Conservation (phyloP, 768 basidiomycete genomes). For the Suillus variegatus region DNA sequence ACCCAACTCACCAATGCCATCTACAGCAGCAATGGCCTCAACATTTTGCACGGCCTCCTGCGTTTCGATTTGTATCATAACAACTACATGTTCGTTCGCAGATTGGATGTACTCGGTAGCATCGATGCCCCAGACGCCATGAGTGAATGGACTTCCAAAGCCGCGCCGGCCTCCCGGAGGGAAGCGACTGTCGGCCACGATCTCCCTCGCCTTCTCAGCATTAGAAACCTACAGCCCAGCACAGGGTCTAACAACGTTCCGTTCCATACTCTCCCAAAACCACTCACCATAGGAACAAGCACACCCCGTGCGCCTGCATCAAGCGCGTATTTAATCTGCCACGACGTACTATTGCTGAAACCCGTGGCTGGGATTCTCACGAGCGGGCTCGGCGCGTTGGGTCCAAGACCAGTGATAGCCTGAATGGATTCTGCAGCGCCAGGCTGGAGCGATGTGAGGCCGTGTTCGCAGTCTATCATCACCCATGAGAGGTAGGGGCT, state of each 20-base stretch:
- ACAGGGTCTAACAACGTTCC: background rate
- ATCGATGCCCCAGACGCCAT: conserved; percentile 55
- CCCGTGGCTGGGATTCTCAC: conserved; percentile 70
- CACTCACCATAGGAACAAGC: conserved; percentile 64
- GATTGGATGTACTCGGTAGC: conserved; percentile 49
- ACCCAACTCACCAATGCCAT: conserved; percentile 53
- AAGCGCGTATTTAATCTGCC: conserved; percentile 74
- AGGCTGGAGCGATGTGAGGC: conserved; percentile 54
- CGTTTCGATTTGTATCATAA: conserved; percentile 72
- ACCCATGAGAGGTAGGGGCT: conserved; percentile 63
- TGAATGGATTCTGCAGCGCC: conserved; percentile 57
- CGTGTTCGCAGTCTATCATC: conserved; percentile 69
- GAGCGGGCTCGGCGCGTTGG: conserved; percentile 50
- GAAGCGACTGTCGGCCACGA: conserved; percentile 60
- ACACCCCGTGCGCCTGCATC: conserved; percentile 69
- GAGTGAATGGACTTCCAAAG: conserved; percentile 66
- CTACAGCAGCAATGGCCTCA: conserved; percentile 58
- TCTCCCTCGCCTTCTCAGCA: conserved; percentile 54
- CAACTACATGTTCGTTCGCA: conserved; percentile 56
- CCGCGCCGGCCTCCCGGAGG: conserved; percentile 65
- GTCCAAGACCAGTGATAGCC: conserved; percentile 50
- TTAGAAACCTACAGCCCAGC: conserved; percentile 48
- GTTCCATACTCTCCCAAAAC: background rate
- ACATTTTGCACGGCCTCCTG: conserved; percentile 59
- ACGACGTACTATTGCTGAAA: conserved; percentile 51